phyloP scores from a whole-genome alignment of 2,329 filamentous ascomycete genomes.

The Ilyonectria robusta region DNA sequence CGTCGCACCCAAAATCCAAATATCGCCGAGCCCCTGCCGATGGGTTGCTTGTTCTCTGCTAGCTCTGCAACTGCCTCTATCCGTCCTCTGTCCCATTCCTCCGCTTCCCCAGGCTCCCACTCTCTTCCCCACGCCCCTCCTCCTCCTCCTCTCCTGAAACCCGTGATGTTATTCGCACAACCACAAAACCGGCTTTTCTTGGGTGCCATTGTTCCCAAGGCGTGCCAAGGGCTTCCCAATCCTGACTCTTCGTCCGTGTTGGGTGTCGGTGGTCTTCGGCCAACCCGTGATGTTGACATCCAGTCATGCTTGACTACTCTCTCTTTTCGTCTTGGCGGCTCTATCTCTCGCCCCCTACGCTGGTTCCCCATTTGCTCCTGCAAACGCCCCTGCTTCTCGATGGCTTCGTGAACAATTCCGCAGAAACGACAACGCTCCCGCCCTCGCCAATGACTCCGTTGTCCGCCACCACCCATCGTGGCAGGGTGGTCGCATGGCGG shows the following conservation, averaged over 20 bases:
- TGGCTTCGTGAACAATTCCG: slow-evolving; percentile 20
- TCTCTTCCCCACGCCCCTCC: background rate
- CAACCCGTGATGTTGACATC: background rate
- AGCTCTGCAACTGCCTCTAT: background rate
- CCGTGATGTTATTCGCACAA: slow-evolving; percentile 21
- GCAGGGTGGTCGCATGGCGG: slow-evolving; percentile 4
- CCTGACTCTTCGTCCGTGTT: background rate
- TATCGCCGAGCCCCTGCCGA: slow-evolving; percentile 28
- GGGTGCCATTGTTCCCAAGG: background rate
- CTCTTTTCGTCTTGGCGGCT: background rate
- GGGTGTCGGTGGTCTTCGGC: slow-evolving; percentile 3
- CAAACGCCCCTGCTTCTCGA: slow-evolving; percentile 6
- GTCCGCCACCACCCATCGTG: slow-evolving; percentile 1
- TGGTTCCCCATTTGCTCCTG: no score
- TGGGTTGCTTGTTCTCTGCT: background rate
- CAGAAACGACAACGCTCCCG: background rate
- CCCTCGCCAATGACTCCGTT: background rate
- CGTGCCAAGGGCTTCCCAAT: background rate
- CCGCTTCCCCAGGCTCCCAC: background rate
- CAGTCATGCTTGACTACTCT: background rate
- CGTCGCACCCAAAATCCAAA: slow-evolving; percentile 13
- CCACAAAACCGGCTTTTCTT: slow-evolving; percentile 4
- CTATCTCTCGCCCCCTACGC: background rate
- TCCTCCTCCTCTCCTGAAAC: background rate
- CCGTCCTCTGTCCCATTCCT: background rate